Base-by-base conservation (phyloP, 306 rosid genomes). In the Styphnolobium japonicum region DNA sequence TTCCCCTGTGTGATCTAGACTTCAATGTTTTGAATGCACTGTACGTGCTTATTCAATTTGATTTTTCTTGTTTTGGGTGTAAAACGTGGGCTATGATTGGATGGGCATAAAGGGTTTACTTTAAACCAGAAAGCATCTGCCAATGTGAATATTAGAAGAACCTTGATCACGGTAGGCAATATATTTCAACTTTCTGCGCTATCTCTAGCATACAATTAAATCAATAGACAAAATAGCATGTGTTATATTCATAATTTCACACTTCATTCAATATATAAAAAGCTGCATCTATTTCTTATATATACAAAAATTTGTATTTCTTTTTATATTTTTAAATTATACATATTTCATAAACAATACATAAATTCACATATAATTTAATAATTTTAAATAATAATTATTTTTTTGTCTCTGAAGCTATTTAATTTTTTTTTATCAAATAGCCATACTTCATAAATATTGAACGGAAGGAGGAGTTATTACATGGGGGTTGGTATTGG, bases 21-120 rank as follows among this genome's bases (percentile, higher is more conserved):
- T 78, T 72, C 2, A 34, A 46, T 18, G 45, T 55, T 60, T 45
- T 63, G 39, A 42, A 18, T 31, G 61, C 61, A 27, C 78, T 33
- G 29, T 66, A 16, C 66, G 8, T 73, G 42, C 53, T 68, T 51
- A 34, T 63, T 82, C 60, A 82, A 45, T 63, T 66, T 62, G 55
- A 85, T 68, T 68, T 53, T 82, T 62, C 77, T 78, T 48, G 39
- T 82, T 85, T 49, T 75, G 71, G 82, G 63, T 65, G 52, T 66
- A 78, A 71, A 75, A 80, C 40, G 62, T 85, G 79, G 51, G 45
- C 27, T 36, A 27, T 64, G 52, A 52, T 70, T 65, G 78, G 60
- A 40, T 57, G 45, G 39, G 61, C 25, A 11, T 42, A 73, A 62
- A 73, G 27, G 25, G 51, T 66, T 78, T 33, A 8, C 71, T 60